Evolutionary conservation across 2,329 filamentous ascomycete species (phyloP), one percentile per base, ranked within the genome.

Genomic region (Penicillium polonicum): DNA sequence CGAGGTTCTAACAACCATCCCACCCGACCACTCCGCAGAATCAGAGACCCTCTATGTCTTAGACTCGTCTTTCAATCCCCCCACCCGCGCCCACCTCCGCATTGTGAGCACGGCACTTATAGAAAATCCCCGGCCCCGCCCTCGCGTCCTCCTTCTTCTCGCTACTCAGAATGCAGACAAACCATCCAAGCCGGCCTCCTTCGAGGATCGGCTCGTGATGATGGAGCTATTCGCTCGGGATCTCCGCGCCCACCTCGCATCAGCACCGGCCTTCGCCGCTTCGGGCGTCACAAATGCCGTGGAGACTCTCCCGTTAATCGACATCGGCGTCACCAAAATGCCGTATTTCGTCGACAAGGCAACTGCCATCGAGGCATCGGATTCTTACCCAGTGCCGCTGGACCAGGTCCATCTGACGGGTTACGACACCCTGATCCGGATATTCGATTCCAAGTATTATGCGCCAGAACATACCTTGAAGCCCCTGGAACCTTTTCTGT

Each of bases 121-220:
- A 44, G 72, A 76, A 39, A 67, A 72, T 19, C 60, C 65, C 7
- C 55, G 58, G 52, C 52, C 55, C 36, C 60, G 66, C 25, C 60
- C 77, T 68, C 57, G 85, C 9, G 67, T 88, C 2, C 71, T 88
- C 4, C 77, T 88, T 2, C 77, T 88, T 1, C 83, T 88, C 52
- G 84, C 84, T 44, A 86, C 83, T 0, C 80, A 85, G 66, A 88
- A 88, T 77, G 85, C 85, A 19, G 85, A 88, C 69, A 87, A 87
- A 65, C 80, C 83, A 13, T 71, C 76, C 29, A 80, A 79, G 60
- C 78, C 78, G 2, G 79, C 78, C 19, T 67, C 68, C 9, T 81
- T 81, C 52, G 78, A 80, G 66, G 78, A 80, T 62, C 72, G 79
- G 9, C 68, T 81, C 23, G 72, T 72, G 15, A 80, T 81, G 78